Conservation (phyloP, 2,329 filamentous ascomycete species). For the Ophidiomyces ophidiicola region DNA sequence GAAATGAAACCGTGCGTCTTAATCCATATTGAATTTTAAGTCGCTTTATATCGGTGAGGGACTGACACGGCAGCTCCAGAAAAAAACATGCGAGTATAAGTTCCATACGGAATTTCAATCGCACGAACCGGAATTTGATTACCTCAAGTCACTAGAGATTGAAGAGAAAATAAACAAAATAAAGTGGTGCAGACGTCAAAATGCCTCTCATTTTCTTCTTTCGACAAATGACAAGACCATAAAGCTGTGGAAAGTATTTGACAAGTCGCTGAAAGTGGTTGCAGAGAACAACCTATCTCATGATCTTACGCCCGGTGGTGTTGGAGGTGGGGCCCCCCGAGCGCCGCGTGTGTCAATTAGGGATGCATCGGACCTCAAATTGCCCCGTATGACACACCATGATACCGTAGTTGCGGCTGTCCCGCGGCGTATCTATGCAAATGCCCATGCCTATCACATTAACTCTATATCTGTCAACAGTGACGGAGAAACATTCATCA, state of each 20-base stretch:
- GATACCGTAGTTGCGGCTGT: conserved; percentile 97
- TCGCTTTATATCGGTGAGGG: too few relatives aligned
- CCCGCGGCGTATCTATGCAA: conserved; percentile 89
- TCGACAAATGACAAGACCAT: conserved; percentile 99
- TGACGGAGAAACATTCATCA: conserved; percentile 98
- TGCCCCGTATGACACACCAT: conserved; percentile 92
- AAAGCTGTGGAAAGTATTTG: conserved; percentile 99
- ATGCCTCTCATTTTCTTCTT: conserved; percentile 93
- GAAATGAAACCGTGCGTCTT: conserved; percentile 81
- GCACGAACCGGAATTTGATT: conserved; percentile 98
- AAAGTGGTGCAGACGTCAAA: conserved; percentile 97
- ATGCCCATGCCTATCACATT: conserved; percentile 98
- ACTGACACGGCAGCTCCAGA: conserved; percentile 43
- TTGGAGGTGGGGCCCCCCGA: conserved; percentile 64
- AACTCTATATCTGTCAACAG: conserved; percentile 99
- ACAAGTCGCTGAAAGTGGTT: conserved; percentile 97
- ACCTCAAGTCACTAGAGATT: conserved; percentile 96
- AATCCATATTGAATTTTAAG: too few relatives aligned
- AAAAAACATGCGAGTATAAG: conserved; percentile 99
- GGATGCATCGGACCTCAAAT: conserved; percentile 69
- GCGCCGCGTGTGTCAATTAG: conserved; percentile 64
- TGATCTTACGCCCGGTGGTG: conserved; percentile 69
- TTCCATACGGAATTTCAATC: conserved; percentile 99
- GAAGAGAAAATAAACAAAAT: conserved; percentile 99
- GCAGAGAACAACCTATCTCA: conserved; percentile 97